A percentile compares a stretch with the other conserved stretches of the same genome.
Evolutionary conservation across 2,329 filamentous ascomycete genomes (phyloP).

Genomic region (Cladosporium halotolerans): DNA sequence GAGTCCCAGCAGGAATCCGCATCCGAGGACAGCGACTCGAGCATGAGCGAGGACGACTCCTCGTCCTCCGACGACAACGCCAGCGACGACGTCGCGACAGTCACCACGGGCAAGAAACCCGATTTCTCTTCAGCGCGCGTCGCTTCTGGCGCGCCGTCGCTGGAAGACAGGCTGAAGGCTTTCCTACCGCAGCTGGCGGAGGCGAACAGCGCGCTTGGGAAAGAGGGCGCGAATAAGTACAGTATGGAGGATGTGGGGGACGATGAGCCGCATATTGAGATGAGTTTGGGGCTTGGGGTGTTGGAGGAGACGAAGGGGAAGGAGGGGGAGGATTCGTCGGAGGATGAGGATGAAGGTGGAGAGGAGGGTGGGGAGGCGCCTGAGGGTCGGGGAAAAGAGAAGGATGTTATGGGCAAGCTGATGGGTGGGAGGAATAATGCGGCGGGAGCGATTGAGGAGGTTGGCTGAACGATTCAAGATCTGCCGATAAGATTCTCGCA

Average conservation of each 20-base stretch:
- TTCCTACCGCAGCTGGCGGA: conserved; percentile 28
- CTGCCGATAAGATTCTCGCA: too few relatives aligned
- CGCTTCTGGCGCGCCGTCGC: not conserved
- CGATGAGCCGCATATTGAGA: conserved; percentile 30
- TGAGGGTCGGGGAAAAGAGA: conserved; percentile 11
- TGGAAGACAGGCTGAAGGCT: conserved; percentile 23
- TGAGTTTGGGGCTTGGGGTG: conserved; percentile 31
- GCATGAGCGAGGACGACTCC: not conserved
- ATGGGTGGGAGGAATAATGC: conserved; percentile 16
- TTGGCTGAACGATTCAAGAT: too few relatives aligned
- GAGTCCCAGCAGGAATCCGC: not conserved
- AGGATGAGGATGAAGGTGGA: conserved; percentile 13
- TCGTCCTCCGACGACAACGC: not conserved
- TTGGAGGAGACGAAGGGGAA: conserved; percentile 24
- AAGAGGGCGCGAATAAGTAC: conserved; percentile 16
- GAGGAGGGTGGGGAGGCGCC: conserved; percentile 8
- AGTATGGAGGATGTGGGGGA: conserved; percentile 30
- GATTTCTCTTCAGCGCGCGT: not conserved
- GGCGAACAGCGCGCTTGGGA: conserved; percentile 25
- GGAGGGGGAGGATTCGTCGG: conserved; percentile 11
- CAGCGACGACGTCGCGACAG: conserved; percentile 4
- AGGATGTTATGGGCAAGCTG: conserved; percentile 20
- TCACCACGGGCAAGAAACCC: conserved; percentile 5
- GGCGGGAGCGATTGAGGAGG: conserved; percentile 5
- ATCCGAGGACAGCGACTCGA: not conserved